Evolutionary conservation across 768 basidiomycete genomes (phyloP).

Genomic region (Dacryopinax spathularia): DNA sequence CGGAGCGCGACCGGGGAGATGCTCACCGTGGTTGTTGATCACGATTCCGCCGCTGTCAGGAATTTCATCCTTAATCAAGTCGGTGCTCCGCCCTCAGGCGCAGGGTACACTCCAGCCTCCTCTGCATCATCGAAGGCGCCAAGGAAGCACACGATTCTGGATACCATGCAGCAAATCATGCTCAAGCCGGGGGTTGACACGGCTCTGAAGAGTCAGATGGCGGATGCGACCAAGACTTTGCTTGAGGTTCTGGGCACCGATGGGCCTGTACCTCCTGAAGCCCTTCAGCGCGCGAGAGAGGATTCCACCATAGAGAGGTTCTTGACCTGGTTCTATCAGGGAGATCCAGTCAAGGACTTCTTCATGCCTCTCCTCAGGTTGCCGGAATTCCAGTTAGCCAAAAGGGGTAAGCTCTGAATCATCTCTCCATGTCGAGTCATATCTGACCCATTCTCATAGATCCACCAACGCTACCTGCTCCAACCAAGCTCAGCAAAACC

Average conservation of each 20-base stretch:
- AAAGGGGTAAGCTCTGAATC: conserved; percentile 24
- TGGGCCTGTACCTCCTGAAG: conserved; percentile 21
- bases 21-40: conserved; percentile 70
- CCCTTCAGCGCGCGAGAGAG: conserved; percentile 46
- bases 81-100: conserved; percentile 6
- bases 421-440: conserved; percentile 5
- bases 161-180: conserved; percentile 52
- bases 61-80: conserved; percentile 74
- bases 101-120: neutral
- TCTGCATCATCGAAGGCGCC: neutral
- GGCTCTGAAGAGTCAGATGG: conserved; percentile 79
- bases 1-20: conserved; percentile 78
- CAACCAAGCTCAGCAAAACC: conserved; percentile 50
- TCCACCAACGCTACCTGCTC: conserved; percentile 29
- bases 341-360: conserved; percentile 50
- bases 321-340: conserved; percentile 86
- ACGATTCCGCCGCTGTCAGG: conserved; percentile 77
- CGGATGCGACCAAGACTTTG: conserved; percentile 71
- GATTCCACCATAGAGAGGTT: conserved; percentile 79
- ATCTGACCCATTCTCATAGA: conserved; percentile 22
- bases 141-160: conserved; percentile 40
- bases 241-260: conserved; percentile 53
- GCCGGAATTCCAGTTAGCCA: conserved; percentile 46
- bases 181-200: conserved; percentile 68
- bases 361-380: conserved; percentile 68